Evolutionary conservation across 495 filamentous ascomycete genomes (phyloP).

Genomic region (Barbatosphaeria neglecta): DNA sequence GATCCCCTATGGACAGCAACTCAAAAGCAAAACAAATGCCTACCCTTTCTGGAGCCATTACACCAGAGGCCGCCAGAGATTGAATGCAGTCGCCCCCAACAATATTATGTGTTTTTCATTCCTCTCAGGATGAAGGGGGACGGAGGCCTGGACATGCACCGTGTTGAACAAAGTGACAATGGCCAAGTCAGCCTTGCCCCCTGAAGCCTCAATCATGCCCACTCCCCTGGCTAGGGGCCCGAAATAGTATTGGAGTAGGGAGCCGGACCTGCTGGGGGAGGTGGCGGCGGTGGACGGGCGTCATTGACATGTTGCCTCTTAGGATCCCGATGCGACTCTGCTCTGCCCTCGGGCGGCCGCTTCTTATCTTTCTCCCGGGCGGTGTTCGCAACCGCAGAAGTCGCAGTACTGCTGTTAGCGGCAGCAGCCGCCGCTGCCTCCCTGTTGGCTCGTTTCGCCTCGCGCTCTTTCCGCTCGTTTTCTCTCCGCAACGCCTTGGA

Average conservation of each 20-base stretch:
- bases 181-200: no score
- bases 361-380: constrained; percentile 37
- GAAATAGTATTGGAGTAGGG: constrained; percentile 3
- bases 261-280: not conserved
- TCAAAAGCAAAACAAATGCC: no score
- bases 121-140: no score
- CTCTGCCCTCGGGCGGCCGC: constrained; percentile 24
- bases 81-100: no score
- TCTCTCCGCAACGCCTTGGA: constrained; percentile 90
- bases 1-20: no score
- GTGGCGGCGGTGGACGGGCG: constrained; percentile 3
- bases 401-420: constrained; percentile 6
- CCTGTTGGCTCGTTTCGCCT: constrained; percentile 45
- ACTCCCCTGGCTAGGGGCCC: not conserved
- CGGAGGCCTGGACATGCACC: no score
- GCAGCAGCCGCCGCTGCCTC: constrained; percentile 37
- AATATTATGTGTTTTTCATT: no score
- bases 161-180: no score
- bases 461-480: constrained; percentile 67
- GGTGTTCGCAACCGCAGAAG: not conserved
- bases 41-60: no score
- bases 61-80: no score
- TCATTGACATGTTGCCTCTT: constrained; percentile 31
- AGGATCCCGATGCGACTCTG: constrained; percentile 20
- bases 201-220: no score